A percentile compares a stretch with the other conserved stretches of the same genome.
Evolutionary conservation across 2,329 filamentous ascomycete genomes (phyloP).

Genomic region (Zymoseptoria tritici): DNA sequence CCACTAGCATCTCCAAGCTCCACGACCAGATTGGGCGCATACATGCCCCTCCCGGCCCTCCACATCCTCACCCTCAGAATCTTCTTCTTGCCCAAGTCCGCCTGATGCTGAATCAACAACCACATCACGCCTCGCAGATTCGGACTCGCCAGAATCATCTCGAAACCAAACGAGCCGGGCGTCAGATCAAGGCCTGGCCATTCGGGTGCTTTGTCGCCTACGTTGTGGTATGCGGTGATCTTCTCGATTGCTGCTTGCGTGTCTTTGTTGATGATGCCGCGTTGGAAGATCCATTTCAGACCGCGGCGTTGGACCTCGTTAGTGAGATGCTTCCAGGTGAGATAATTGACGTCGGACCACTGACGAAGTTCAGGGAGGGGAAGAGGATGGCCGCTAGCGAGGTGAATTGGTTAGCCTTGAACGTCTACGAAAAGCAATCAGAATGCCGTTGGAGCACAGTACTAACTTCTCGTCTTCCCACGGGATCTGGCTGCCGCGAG

Average conservation of each 20-base stretch:
- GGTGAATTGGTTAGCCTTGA: not conserved
- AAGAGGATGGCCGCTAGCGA: not conserved
- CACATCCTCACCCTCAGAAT: conserved; percentile 10
- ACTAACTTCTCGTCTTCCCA: conserved; percentile 1
- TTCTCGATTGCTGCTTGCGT: conserved; percentile 8
- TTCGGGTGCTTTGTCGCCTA: conserved; percentile 1
- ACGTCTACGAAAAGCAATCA: not conserved
- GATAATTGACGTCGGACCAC: conserved; percentile 9
- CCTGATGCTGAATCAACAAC: conserved; percentile 12
- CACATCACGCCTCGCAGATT: conserved; percentile 9
- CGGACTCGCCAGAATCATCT: conserved; percentile 7
- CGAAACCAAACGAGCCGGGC: conserved; percentile 3
- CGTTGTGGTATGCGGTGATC: conserved; percentile 2
- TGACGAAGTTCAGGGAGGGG: conserved; percentile 7
- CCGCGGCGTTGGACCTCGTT: not conserved
- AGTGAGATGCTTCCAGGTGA: conserved; percentile 10
- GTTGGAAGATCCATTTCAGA: conserved; percentile 6
- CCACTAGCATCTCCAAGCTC: conserved; percentile 9
- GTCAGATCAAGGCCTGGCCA: conserved; percentile 6
- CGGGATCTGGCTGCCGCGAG: conserved; percentile 1
- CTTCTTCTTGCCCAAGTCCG: conserved; percentile 5
- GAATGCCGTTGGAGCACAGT: not conserved
- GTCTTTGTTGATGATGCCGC: conserved; percentile 9
- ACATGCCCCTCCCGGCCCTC: conserved; percentile 2
- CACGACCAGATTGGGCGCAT: conserved; percentile 10